Percentiles rank a stretch among this genome's conserved stretches.
phyloP scores from a whole-genome alignment of 2,329 filamentous ascomycete species.

The Hypoxylon sp. region DNA sequence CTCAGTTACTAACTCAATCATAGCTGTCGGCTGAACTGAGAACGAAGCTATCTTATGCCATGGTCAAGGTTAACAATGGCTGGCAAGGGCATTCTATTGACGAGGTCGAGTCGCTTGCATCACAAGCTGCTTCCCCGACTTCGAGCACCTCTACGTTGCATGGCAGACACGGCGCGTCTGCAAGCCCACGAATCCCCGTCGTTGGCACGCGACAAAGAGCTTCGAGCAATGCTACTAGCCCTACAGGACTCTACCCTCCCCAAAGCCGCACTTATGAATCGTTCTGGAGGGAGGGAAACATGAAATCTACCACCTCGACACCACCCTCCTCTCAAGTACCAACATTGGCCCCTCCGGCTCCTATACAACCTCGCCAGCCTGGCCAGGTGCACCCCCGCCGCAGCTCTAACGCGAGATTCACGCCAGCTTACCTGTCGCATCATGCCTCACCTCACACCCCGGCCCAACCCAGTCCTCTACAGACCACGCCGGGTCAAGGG shows the following conservation, averaged over 20 bases:
- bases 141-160: slow-evolving; percentile 69
- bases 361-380: slow-evolving; percentile 64
- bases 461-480: slow-evolving; percentile 57
- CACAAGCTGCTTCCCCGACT: slow-evolving; percentile 73
- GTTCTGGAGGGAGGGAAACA: slow-evolving; percentile 59
- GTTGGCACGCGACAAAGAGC: slow-evolving; percentile 53
- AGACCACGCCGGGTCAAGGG: slow-evolving; percentile 53
- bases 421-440: slow-evolving; percentile 64
- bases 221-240: slow-evolving; percentile 51
- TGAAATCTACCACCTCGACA: slow-evolving; percentile 55
- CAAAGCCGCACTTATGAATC: slow-evolving; percentile 57
- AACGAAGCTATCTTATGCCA: slow-evolving; percentile 89
- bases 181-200: slow-evolving; percentile 64
- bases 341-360: slow-evolving; percentile 65
- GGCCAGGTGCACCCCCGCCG: slow-evolving; percentile 59
- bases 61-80: slow-evolving; percentile 91
- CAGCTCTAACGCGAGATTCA: slow-evolving; percentile 63
- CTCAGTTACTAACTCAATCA: slow-evolving; percentile 38
- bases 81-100: slow-evolving; percentile 85
- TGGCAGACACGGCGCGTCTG: slow-evolving; percentile 63
- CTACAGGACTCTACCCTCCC: slow-evolving; percentile 43
- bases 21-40: slow-evolving; percentile 71
- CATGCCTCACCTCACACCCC: slow-evolving; percentile 60
- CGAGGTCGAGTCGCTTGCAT: slow-evolving; percentile 81
- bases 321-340: slow-evolving; percentile 54